Evolutionary conservation across 179 eudicot species (phyloP), one percentile per base, ranked within the genome.

Genomic region (Patellifolia procumbens): DNA sequence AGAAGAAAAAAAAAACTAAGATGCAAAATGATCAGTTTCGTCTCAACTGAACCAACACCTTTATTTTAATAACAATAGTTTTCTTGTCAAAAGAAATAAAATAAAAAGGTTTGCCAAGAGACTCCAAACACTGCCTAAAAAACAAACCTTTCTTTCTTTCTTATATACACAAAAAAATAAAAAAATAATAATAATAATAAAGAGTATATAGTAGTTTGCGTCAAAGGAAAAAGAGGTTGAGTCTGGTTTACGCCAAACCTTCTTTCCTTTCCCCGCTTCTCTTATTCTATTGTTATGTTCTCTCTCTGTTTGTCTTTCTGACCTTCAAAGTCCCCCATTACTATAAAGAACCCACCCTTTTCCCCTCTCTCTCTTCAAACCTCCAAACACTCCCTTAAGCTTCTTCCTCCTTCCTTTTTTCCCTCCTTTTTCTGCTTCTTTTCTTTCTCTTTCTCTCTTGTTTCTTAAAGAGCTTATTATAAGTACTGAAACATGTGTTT

Each of bases 211-310:
- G 67, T 70, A n/a, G n/a, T n/a, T 82, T 45, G 81, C 85, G 89
- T 87, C 87, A 85, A 83, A 86, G 83, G 61, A 74, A 63, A 77
- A 76, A 83, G 82, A 81, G 91, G 87, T 91, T 90, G 94, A 90
- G 97, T 93, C 87, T 86, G 31, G 83, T 85, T 90, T 82, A 93
- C 98, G 98, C 97, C 79, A 90, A 81, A 66, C 45, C 37, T 43
- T 61, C 28, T 6, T 48, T 43, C 45, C 62, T 55, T 61, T 56
- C 42, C 26, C 45, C 42, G 42, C 52, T 37, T 65, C 16, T 48
- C 52, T 49, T 58, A 43, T 49, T 78, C 29, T 67, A 64, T 7
- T 64, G 34, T 7, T 46, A 5, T 60, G 55, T 37, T 4, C 26
- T 26, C 29, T 45, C 12, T 22, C 4, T 32, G 17, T 34, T 39